Base-by-base conservation (phyloP, 257 asterid species). In the Avicennia marina region DNA sequence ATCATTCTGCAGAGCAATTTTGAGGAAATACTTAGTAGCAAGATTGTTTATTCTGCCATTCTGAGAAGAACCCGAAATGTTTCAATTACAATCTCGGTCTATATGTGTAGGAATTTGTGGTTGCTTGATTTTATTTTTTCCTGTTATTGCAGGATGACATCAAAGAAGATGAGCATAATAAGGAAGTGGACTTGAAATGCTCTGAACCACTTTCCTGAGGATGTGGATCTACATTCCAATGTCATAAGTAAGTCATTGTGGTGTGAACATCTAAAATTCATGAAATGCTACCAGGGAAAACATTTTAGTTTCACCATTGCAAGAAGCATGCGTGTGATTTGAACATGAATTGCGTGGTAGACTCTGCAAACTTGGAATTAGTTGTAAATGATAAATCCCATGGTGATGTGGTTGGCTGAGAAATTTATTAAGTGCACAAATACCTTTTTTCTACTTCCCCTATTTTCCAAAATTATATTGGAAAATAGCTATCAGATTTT, bases 161-260 rank as follows among this genome's bases (percentile, higher is more conserved):
- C 34, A 80, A 74, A 62, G 86, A 71, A 54, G 77, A 68, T 50
- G 78, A 54, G 42, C 62, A 38, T n/a, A 70, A 62, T 9, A 56
- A 58, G 53, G 83, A 70, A 26, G 64, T 53, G 40, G 81, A 73
- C 51, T 65, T 61, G 53, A 66, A 72, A 51, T 57, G 72, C 72
- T 62, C 78, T 1, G 77, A 77, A 48, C 74, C 76, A 21, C 75
- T 39, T 56, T 59, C 70, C 48, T 75, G 34, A 65, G 32, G 69
- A 11, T 39, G 53, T 52, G 17, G 71, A 21, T 53, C 40, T n/a
- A 2, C 16, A 31, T 52, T 71, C 54, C 56, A 16, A 22, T 26
- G 9, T 56, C 66, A 17, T 43, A 15, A 56, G 72, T 48, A 38
- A 53, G 69, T 55, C 38, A 8, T 26, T 69, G 20, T 44, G 48